These are phyloP conservation scores for Pseudogymnoascus sp. DNA, from an alignment of 2,329 filamentous ascomycete species.

Conservation along the genomic window DNA sequence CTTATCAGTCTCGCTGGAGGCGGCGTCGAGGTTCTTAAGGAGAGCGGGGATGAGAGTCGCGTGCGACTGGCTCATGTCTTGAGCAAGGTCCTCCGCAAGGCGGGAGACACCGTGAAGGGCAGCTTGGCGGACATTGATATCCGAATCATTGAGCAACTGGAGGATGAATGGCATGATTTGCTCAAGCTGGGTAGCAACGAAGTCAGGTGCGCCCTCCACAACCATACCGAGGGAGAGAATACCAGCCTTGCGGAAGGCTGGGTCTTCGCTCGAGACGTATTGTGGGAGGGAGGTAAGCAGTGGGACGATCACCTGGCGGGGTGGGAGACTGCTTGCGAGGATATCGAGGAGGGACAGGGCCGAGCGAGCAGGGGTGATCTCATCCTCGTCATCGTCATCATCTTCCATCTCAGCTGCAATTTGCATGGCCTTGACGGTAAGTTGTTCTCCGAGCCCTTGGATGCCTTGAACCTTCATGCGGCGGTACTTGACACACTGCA, in stretches of 20 bases:
- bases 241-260: constrained; percentile 78
- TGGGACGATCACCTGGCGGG: constrained; percentile 88
- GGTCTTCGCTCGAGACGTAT: constrained; percentile 66
- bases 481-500: constrained; percentile 83
- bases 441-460: constrained; percentile 70
- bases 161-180: constrained; percentile 80
- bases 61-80: constrained; percentile 82
- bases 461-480: constrained; percentile 93
- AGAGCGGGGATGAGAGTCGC: constrained; percentile 74
- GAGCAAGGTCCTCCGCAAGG: constrained; percentile 85
- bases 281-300: constrained; percentile 77
- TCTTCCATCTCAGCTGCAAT: constrained; percentile 85
- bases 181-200: constrained; percentile 86
- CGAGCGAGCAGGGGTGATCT: constrained; percentile 74
- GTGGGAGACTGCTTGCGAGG: constrained; percentile 78
- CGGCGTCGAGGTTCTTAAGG: constrained; percentile 80
- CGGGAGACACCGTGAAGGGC: constrained; percentile 81
- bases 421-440: constrained; percentile 80
- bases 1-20: constrained; percentile 60
- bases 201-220: constrained; percentile 94
- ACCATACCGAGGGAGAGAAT: constrained; percentile 89
- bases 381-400: constrained; percentile 69
- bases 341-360: constrained; percentile 84
- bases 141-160: constrained; percentile 73
- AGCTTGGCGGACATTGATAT: constrained; percentile 75